phyloP scores from a whole-genome alignment of 2,329 filamentous ascomycete genomes.

The Trichoderma simmonsii region DNA sequence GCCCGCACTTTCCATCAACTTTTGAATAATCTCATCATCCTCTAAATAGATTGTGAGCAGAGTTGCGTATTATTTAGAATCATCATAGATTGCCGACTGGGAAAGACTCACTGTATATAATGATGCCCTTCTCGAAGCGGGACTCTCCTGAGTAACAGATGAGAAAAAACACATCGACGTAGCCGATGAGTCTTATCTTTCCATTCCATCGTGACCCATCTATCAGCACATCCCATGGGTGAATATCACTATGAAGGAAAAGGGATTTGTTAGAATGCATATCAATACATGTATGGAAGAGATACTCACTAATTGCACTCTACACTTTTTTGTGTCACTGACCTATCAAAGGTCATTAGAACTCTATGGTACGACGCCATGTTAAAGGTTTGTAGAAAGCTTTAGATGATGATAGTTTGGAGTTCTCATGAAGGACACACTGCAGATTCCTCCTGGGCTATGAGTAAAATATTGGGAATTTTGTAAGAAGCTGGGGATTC shows the following conservation, averaged over 20 bases:
- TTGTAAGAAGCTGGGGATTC: background rate
- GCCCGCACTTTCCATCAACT: background rate
- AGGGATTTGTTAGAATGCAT: background rate
- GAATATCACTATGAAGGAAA: background rate
- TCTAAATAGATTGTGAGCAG: background rate
- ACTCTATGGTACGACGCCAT: conserved; percentile 15
- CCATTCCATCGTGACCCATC: conserved; percentile 4
- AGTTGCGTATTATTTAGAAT: background rate
- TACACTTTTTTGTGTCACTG: background rate
- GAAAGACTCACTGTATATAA: conserved; percentile 15
- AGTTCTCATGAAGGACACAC: background rate
- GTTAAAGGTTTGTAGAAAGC: background rate
- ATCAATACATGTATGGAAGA: background rate
- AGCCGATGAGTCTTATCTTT: conserved; percentile 13
- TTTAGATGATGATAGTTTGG: background rate
- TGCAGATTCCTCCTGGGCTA: background rate
- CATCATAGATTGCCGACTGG: background rate
- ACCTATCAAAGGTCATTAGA: background rate
- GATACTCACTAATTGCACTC: conserved; percentile 14
- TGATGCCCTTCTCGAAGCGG: conserved; percentile 19
- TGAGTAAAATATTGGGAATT: background rate
- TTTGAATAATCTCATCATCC: conserved; percentile 1
- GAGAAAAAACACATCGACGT: conserved; percentile 18
- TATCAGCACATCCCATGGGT: conserved; percentile 12
- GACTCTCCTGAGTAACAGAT: conserved; percentile 21